Evolutionary conservation across 306 rosid species (phyloP).

Genomic region (Gynostemma pentaphyllum): DNA sequence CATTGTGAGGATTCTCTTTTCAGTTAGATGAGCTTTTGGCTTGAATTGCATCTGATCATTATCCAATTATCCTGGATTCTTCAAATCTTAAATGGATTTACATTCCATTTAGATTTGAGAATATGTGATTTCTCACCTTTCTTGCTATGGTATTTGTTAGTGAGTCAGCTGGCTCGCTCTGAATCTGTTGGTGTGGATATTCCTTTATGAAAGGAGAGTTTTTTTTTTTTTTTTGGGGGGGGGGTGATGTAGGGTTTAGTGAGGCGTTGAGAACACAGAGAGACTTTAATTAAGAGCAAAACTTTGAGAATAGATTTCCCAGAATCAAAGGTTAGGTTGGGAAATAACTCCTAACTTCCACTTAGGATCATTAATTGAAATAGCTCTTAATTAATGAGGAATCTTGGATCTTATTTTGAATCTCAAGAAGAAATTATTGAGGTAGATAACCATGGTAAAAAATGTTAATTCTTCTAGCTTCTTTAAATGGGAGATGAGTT

Average conservation of each 20-base stretch:
- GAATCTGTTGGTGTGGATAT: background rate
- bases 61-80: background rate
- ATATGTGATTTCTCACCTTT: background rate
- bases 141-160: background rate
- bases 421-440: background rate
- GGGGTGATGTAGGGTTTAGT: background rate
- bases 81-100: background rate
- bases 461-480: too few species aligned
- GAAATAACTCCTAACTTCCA: too few species aligned
- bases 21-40: background rate
- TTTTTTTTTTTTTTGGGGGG: too few species aligned
- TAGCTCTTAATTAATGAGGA: background rate
- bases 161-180: background rate
- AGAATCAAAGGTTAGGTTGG: background rate
- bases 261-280: background rate
- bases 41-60: background rate
- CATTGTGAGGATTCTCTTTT: background rate
- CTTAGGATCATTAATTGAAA: too few species aligned
- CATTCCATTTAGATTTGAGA: too few species aligned
- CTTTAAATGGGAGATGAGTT: too few species aligned
- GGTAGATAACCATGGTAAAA: too few species aligned
- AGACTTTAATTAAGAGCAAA: background rate
- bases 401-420: background rate
- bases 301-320: background rate
- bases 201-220: background rate